Evolutionary conservation across 352 stramenopile genomes (phyloP).

Genomic region (Globisporangium solare): DNA sequence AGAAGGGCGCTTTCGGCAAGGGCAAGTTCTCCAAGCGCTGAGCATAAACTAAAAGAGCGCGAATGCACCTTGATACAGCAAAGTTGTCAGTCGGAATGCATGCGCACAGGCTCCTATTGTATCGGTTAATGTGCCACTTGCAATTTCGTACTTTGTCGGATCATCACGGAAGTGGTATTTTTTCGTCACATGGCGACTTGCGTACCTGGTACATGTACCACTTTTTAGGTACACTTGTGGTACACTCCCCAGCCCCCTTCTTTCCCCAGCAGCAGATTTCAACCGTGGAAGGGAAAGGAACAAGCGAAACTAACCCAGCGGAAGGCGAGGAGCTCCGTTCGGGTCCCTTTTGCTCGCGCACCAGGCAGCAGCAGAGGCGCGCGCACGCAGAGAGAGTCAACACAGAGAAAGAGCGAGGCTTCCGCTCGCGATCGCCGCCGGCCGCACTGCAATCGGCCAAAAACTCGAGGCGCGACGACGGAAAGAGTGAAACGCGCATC

Average conservation of each 20-base stretch:
- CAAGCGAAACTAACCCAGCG: not conserved
- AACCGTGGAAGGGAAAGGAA: not conserved
- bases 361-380: not conserved
- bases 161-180: not conserved
- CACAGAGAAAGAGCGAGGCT: not conserved
- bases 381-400: not conserved
- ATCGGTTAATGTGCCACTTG: not conserved
- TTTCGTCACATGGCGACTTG: not conserved
- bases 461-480: not conserved
- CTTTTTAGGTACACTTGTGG: not conserved
- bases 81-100: not conserved
- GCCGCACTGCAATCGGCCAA: not conserved
- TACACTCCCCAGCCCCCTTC: not conserved
- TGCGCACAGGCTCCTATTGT: no score
- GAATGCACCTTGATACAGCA: not conserved
- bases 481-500: no score
- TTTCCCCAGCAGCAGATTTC: not conserved
- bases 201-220: not conserved
- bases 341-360: no score
- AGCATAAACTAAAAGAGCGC: not conserved
- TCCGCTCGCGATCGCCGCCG: not conserved
- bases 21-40: constrained; percentile 20
- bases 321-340: not conserved
- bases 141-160: not conserved
- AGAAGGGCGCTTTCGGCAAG: constrained; percentile 19